Evolutionary conservation across 176 grass and related monocot species (phyloP), one percentile per base, ranked within the genome.

Genomic region (Puya raimondii): DNA sequence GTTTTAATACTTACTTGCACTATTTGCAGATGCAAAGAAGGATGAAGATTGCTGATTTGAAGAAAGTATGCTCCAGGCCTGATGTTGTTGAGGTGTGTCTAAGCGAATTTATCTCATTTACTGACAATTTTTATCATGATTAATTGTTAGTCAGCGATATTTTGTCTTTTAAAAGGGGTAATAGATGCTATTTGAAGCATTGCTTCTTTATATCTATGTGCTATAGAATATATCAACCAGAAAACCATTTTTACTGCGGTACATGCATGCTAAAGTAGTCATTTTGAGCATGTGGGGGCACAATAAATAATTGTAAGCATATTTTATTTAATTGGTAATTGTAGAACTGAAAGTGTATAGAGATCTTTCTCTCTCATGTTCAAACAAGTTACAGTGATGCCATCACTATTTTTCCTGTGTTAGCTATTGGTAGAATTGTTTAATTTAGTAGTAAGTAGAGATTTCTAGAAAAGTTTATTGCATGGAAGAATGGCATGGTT

Each of bases 1-100:
- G 14, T 6, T 66, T 16, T 8, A 47, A 20, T 5, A 57, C 18
- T 20, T 63, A 68, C 23, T 23, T 68, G 49, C 61, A 33, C 52
- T 22, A 17, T 73, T 66, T 79, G 22, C 66, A 96, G 89, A 29
- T 92, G 12, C 79, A 92, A 48, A 81, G 70, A 23, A 89, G 93
- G 71, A 97, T 97, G 89, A 92, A 97, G 69, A 97, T 97, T 66
- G 93, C 93, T 51, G 79, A 90, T 47, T 70, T 97, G 68, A 97
- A 97, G 77, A 83, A 92, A 77, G 77, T 92, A 64, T 90, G 79
- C 89, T 85, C 88, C 20, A 87, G 81, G 70, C 86, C 93, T 58
- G 93, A 97, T 7, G 93, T 97, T 1, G 89, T 97, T 16, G 93
- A 97, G 85, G 89, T 97, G 72, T 26, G 26, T 73, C 26, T 53